Conservation (phyloP, 805 yeast genomes). For the Suhomyces canberraensis region DNA sequence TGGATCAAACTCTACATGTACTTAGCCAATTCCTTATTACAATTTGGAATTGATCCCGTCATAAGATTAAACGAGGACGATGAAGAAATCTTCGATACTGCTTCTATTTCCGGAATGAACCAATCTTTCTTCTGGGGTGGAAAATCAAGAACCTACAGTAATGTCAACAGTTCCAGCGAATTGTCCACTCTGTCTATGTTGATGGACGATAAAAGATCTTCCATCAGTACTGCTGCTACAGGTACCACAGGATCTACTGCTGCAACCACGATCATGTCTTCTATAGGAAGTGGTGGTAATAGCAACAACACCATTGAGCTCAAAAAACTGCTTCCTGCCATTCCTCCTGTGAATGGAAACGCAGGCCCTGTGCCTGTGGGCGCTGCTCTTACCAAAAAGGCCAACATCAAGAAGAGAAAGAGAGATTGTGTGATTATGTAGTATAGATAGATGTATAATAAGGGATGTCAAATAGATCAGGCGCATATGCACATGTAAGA, state of each 20-base stretch:
- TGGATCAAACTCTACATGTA: conserved; percentile 72
- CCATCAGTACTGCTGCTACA: conserved; percentile 7
- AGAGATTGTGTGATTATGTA: conserved; percentile 29
- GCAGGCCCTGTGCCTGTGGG: neutral
- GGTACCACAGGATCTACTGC: conserved; percentile 1
- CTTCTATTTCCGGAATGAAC: conserved; percentile 1
- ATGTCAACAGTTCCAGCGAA: neutral
- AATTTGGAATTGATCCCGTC: conserved; percentile 55
- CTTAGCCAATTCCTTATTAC: conserved; percentile 63
- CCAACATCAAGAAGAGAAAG: conserved; percentile 21
- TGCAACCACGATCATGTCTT: neutral
- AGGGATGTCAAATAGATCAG: too few species aligned
- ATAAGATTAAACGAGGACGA: conserved; percentile 15
- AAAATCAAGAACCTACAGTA: neutral
- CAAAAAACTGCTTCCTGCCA: conserved; percentile 5
- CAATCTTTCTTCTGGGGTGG: conserved; percentile 3
- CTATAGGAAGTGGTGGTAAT: neutral
- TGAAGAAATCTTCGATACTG: conserved; percentile 5
- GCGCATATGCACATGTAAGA: too few species aligned
- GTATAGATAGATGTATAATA: neutral
- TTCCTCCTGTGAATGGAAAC: neutral
- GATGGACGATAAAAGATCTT: conserved; percentile 8
- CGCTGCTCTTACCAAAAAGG: conserved; percentile 6
- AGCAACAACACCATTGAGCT: neutral
- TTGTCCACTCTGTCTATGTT: neutral